phyloP scores from a whole-genome alignment of 352 stramenopile genomes.

The Bremia lactucae region DNA sequence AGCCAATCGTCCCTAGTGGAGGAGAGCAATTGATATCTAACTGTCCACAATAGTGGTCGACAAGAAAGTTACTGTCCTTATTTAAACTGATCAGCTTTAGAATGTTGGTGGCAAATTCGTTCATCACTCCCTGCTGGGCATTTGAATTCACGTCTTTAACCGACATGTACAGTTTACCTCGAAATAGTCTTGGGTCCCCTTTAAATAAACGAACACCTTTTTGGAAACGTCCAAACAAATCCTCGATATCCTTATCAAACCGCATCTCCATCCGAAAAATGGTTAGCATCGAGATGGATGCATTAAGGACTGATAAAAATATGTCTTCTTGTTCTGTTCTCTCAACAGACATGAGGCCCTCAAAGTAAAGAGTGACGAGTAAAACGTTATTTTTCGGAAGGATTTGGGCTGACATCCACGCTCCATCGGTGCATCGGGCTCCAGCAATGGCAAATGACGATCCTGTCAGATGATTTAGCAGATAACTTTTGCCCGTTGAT shows the following conservation, averaged over 20 bases:
- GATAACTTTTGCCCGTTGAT: conserved; percentile 74
- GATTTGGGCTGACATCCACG: conserved; percentile 48
- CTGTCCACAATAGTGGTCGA: conserved; percentile 48
- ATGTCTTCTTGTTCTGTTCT: conserved; percentile 66
- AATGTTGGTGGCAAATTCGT: conserved; percentile 43
- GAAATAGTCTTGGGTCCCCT: conserved; percentile 45
- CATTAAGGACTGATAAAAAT: conserved; percentile 63
- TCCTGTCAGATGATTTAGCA: conserved; percentile 63
- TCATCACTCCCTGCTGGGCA: conserved; percentile 34
- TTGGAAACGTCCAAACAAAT: conserved; percentile 57
- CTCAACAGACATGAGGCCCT: conserved; percentile 65
- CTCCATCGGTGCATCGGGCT: conserved; percentile 48
- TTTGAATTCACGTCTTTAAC: conserved; percentile 73
- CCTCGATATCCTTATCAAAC: conserved; percentile 66
- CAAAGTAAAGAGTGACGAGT: conserved; percentile 70
- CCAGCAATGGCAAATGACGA: conserved; percentile 64
- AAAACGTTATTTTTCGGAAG: conserved; percentile 34
- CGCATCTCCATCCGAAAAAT: conserved; percentile 74
- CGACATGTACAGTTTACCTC: conserved; percentile 48
- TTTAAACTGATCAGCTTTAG: conserved; percentile 35
- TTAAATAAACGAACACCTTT: conserved; percentile 56
- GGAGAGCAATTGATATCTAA: conserved; percentile 59
- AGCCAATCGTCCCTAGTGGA: conserved; percentile 48
- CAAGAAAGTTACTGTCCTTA: conserved; percentile 49
- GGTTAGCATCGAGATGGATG: conserved; percentile 57